Evolutionary conservation across 805 yeast species (phyloP).

Genomic region (Jamesozyma lodderae): DNA sequence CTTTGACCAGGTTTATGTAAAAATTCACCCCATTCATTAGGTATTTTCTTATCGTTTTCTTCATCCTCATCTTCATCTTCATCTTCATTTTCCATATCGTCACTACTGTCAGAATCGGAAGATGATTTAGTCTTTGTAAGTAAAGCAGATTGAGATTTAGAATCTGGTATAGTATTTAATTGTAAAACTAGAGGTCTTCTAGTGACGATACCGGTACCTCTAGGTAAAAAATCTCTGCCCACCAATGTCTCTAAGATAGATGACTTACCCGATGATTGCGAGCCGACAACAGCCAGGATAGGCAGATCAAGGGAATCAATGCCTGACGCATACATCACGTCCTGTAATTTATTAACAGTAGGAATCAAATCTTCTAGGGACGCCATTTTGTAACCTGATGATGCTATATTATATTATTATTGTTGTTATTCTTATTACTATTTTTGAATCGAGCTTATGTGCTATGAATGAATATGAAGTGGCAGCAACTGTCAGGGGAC

Average conservation of each 20-base stretch:
- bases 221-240: constrained; percentile 89
- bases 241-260: constrained; percentile 91
- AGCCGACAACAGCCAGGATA: constrained; percentile 89
- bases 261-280: constrained; percentile 93
- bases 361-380: constrained; percentile 47
- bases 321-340: constrained; percentile 96
- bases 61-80: background rate
- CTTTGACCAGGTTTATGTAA: constrained; percentile 84
- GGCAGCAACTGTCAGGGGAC: too few species aligned
- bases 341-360: constrained; percentile 83
- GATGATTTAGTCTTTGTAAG: constrained; percentile 30
- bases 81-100: constrained; percentile 4
- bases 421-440: too few species aligned
- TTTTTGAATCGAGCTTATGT: too few species aligned
- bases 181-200: constrained; percentile 89
- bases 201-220: constrained; percentile 97
- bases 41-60: background rate
- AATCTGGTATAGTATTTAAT: constrained; percentile 47
- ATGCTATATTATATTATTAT: too few species aligned
- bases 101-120: constrained; percentile 16
- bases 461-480: too few species aligned
- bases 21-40: constrained; percentile 94
- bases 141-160: background rate
- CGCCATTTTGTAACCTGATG: constrained; percentile 16
- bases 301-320: constrained; percentile 87